phyloP scores from a whole-genome alignment of 2,329 filamentous ascomycete species.

The Orbilia ellipsospora region DNA sequence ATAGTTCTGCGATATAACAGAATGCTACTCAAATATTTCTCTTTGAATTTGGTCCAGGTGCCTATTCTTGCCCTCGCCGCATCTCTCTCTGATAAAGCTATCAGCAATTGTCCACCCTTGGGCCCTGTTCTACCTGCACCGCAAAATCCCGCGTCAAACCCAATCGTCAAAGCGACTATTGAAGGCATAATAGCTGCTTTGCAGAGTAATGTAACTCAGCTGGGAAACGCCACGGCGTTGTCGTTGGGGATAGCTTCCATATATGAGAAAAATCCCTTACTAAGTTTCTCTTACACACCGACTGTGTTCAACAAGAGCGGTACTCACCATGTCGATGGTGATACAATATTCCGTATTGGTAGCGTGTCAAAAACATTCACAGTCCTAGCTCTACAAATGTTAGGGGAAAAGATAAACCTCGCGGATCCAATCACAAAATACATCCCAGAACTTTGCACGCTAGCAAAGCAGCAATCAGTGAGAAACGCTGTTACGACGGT shows the following conservation, averaged over 20 bases:
- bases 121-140: conserved; percentile 1
- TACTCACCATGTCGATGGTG: neutral
- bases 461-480: neutral
- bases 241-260: neutral
- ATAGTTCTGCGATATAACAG: neutral
- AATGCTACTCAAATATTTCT: neutral
- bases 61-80: neutral
- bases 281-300: neutral
- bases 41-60: neutral
- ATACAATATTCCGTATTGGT: neutral
- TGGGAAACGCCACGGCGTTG: neutral
- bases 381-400: neutral
- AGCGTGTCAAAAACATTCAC: conserved; percentile 1
- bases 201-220: neutral
- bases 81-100: conserved; percentile 2
- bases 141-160: neutral
- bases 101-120: neutral
- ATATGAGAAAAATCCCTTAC: neutral
- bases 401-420: neutral
- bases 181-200: neutral
- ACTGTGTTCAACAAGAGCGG: conserved; percentile 1
- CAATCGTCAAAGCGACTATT: conserved; percentile 1
- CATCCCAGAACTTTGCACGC: neutral
- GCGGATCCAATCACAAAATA: neutral
- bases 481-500: conserved; percentile 1